Percentiles rank a stretch among this genome's conserved stretches.
Conservation (phyloP, 495 filamentous ascomycete genomes). For the Massariosphaeria phaeospora region DNA sequence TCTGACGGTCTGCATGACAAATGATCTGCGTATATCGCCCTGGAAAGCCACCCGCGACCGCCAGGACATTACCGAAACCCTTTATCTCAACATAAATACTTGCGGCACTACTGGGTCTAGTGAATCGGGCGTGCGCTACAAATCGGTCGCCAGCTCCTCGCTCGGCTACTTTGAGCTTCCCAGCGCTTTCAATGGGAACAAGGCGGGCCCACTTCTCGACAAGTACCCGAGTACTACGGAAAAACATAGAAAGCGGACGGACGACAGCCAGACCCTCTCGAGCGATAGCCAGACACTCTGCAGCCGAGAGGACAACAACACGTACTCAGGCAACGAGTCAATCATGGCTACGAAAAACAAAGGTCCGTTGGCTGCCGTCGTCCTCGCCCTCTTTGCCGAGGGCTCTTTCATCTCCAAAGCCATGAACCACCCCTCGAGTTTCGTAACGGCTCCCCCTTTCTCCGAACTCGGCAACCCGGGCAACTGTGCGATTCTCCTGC, state of each 20-base stretch:
- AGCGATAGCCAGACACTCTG: not conserved
- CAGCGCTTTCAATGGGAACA: not conserved
- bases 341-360: not conserved
- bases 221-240: not conserved
- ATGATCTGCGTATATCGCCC: not conserved
- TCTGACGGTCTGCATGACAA: conserved; percentile 8
- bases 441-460: not conserved
- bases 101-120: not conserved
- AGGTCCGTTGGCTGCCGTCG: not conserved
- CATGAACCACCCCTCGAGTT: not conserved
- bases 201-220: not conserved
- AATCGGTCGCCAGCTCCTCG: not conserved
- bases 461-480: not conserved
- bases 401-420: conserved; percentile 1
- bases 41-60: conserved; percentile 12
- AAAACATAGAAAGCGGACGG: not conserved
- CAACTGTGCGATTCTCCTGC: too few species aligned
- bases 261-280: not conserved
- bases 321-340: not conserved
- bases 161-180: conserved; percentile 20
- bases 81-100: conserved; percentile 4
- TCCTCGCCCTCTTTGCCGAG: conserved; percentile 7
- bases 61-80: conserved; percentile 6
- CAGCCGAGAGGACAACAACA: not conserved
- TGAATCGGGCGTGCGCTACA: not conserved